Evolutionary conservation across 345 rosid genomes (phyloP).

Genomic region (Gossypium bickii): DNA sequence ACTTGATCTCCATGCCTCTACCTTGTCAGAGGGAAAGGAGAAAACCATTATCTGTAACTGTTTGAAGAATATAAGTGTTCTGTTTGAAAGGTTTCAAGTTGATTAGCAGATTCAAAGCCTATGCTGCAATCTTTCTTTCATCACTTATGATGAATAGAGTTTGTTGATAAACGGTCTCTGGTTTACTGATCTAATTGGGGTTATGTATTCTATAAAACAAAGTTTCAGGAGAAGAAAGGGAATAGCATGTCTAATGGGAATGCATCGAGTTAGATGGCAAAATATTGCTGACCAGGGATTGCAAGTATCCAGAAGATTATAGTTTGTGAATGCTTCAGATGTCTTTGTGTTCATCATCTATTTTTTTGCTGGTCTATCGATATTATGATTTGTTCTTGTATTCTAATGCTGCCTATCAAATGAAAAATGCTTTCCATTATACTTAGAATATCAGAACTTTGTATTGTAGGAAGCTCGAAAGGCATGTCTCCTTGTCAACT

Average conservation of each 20-base stretch:
- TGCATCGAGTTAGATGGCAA: not conserved
- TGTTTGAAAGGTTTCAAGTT: not conserved
- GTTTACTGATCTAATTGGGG: not conserved
- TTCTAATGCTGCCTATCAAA: constrained; percentile 7
- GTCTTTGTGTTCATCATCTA: not conserved
- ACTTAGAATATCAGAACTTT: not conserved
- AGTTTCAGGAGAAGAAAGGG: not conserved
- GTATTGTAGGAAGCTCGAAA: constrained; percentile 67
- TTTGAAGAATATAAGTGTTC: not conserved
- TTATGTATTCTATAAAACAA: not conserved
- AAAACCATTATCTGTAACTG: not conserved
- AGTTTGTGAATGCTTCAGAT: not conserved
- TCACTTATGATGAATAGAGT: not conserved
- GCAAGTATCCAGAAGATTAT: not conserved
- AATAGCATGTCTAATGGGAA: not conserved
- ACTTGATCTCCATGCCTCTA: not conserved
- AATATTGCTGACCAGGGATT: not conserved
- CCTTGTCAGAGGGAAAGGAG: not conserved
- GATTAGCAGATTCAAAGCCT: not conserved
- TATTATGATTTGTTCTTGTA: constrained; percentile 1
- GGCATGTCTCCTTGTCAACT: constrained; percentile 77
- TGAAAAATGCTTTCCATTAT: not conserved
- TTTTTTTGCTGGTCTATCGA: not conserved
- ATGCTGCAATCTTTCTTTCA: not conserved
- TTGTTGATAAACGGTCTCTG: not conserved